Base-by-base conservation (phyloP, 2,329 filamentous ascomycete genomes). In the Colletotrichum sp. region DNA sequence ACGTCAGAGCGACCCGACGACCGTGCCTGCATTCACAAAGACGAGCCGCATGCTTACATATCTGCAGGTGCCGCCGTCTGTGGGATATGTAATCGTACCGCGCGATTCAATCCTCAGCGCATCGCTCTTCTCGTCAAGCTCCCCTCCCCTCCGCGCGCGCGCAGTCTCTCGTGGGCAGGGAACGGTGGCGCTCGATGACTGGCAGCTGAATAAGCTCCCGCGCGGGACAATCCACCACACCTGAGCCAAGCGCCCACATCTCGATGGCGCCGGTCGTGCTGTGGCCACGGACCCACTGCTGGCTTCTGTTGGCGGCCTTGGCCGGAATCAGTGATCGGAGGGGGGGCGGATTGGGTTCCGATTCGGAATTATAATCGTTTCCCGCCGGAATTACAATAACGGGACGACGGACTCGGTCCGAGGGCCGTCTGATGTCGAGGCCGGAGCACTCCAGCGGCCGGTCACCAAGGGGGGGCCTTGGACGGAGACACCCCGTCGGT, bases 201-300 rank as follows among this genome's bases (percentile, higher is more conserved):
- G 60, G 74, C n/a, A n/a, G 74, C 64, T 76, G 70, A 76, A 49
- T 69, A 65, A 76, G 59, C 72, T 44, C 13, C 74, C 74, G 74
- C 71, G 74, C 70, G 74, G 70, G 70, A 76, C 64, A 32, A 34
- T 59, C 74, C 74, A 69, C 32, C 59, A n/a, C 26, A 26, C 26
- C 59, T n/a, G 10, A 13, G 26, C 59, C 28, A 8, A 30, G 28
- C 60, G 26, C 21, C 18, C 28, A 26, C 34, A 39, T 39, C 15
- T 39, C 60, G 62, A 64, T 44, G 34, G 62, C 34, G 34, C 21
- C 28, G 57, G 18, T 21, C 28, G 55, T 24, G 12, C 24, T 59
- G 55, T 59, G 55, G 24, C 55, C 26, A 26, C 16, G 55, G 55
- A 30, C n/a, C 44, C 44, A 52, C n/a, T 5, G 4, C 44, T 52